These are phyloP conservation scores for Kwoniella shandongensis DNA, from an alignment of 768 basidiomycete genomes.

Conservation along the genomic window DNA sequence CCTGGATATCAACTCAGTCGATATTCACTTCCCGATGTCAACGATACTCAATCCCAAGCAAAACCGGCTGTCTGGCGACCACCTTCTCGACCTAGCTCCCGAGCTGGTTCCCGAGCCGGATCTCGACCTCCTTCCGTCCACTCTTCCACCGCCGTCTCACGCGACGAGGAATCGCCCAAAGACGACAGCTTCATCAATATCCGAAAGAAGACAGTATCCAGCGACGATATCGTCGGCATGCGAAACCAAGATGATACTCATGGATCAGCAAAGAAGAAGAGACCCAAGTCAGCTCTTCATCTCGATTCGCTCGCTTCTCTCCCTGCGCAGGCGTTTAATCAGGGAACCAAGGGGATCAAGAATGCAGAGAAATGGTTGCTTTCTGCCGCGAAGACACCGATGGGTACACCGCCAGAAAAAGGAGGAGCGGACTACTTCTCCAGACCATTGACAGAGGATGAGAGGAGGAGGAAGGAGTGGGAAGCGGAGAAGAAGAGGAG, in stretches of 20 bases:
- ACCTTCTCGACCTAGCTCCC: slow-evolving; percentile 18
- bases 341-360: slow-evolving; percentile 32
- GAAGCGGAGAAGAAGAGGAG: slow-evolving; percentile 57
- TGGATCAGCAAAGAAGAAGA: background rate
- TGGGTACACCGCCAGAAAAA: slow-evolving; percentile 45
- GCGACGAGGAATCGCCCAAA: slow-evolving; percentile 23
- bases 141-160: slow-evolving; percentile 40
- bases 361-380: slow-evolving; percentile 47
- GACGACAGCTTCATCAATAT: slow-evolving; percentile 9
- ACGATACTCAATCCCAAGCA: slow-evolving; percentile 1
- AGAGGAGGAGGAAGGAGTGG: slow-evolving; percentile 52
- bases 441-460: slow-evolving; percentile 44
- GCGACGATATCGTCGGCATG: slow-evolving; percentile 31
- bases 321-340: slow-evolving; percentile 30
- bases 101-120: slow-evolving; percentile 18
- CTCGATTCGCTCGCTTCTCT: slow-evolving; percentile 31
- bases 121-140: slow-evolving; percentile 39
- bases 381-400: slow-evolving; percentile 39
- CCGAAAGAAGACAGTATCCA: slow-evolving; percentile 27
- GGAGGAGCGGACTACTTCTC: slow-evolving; percentile 48
- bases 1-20: slow-evolving; percentile 69
- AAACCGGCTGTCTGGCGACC: slow-evolving; percentile 36
- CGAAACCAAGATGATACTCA: slow-evolving; percentile 3
- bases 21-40: slow-evolving; percentile 51
- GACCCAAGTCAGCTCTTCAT: slow-evolving; percentile 7